Percentiles rank a stretch among this genome's conserved stretches.
Conservation (phyloP, 2,329 filamentous ascomycete species). For the Calonectria pteridis region DNA sequence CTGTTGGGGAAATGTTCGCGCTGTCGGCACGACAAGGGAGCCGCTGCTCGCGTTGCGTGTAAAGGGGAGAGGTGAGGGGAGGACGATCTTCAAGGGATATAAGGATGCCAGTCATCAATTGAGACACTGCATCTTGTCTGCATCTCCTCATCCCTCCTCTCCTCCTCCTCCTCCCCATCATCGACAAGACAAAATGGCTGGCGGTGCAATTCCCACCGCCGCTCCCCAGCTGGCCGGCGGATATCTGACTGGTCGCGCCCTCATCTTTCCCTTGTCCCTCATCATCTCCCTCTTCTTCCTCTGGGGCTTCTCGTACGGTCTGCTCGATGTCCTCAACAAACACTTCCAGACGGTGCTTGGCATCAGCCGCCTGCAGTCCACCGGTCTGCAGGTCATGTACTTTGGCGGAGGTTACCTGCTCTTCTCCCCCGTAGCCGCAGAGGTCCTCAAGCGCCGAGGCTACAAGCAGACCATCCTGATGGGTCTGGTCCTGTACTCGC, state of each 20-base stretch:
- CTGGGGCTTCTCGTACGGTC: constrained; percentile 61
- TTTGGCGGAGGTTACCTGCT: constrained; percentile 64
- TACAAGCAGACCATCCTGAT: constrained; percentile 77
- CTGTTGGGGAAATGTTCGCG: constrained; percentile 1
- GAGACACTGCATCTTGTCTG: not conserved
- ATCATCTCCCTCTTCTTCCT: constrained; percentile 62
- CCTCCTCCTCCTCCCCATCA: constrained; percentile 1
- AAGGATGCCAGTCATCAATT: not conserved
- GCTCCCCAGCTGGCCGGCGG: constrained; percentile 39
- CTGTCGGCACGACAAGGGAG: not conserved
- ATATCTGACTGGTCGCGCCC: constrained; percentile 40
- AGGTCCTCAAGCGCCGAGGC: constrained; percentile 72
- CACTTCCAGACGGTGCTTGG: constrained; percentile 61
- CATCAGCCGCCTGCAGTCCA: constrained; percentile 58
- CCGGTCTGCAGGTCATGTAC: constrained; percentile 64
- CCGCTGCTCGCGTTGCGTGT: not conserved
- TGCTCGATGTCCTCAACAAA: constrained; percentile 62
- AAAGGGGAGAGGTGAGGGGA: not conserved
- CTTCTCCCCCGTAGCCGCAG: constrained; percentile 65
- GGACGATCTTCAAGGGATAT: not conserved
- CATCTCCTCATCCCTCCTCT: constrained; percentile 3
- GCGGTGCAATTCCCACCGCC: constrained; percentile 38
- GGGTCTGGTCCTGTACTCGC: constrained; percentile 74
- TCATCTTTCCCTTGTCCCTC: constrained; percentile 73
- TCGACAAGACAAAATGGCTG: constrained; percentile 33